Conservation (phyloP, 371 early-diverging fungal genomes). For the Blastocladiella emersonii region DNA sequence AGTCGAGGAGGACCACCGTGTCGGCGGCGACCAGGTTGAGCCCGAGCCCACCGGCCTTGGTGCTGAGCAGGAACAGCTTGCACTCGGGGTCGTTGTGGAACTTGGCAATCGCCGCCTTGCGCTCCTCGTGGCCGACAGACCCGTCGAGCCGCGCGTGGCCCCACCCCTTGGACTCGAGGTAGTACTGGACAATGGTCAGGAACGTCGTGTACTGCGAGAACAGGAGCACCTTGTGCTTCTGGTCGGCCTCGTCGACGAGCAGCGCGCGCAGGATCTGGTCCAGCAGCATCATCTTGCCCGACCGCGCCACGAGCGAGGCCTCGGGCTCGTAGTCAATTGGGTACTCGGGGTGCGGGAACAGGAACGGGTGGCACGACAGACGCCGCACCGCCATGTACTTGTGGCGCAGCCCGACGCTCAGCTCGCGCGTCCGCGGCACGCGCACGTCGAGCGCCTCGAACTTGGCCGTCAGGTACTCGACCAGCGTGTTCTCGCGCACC, state of each 20-base stretch:
- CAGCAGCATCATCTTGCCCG: constrained; percentile 79
- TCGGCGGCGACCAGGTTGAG: constrained; percentile 91
- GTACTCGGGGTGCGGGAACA: constrained; percentile 30
- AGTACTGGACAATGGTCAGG: constrained; percentile 85
- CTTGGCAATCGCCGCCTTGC: constrained; percentile 59
- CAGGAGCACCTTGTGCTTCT: constrained; percentile 77
- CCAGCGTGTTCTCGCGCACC: not conserved
- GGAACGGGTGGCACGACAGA: constrained; percentile 88
- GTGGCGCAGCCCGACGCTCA: too few species aligned
- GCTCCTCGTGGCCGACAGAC: constrained; percentile 52
- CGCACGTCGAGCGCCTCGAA: not conserved
- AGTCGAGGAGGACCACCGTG: constrained; percentile 84
- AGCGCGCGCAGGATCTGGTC: constrained; percentile 67
- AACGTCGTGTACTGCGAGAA: constrained; percentile 90
- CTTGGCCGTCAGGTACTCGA: not conserved
- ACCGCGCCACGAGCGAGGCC: constrained; percentile 41
- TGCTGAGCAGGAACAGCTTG: constrained; percentile 89
- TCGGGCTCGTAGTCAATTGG: constrained; percentile 41
- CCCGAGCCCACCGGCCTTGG: constrained; percentile 93
- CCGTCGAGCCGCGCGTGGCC: constrained; percentile 93
- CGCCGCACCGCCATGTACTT: constrained; percentile 88
- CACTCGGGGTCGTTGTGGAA: constrained; percentile 41
- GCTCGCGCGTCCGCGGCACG: too few species aligned
- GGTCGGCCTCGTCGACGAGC: constrained; percentile 27
- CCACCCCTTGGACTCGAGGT: constrained; percentile 60